Base-by-base conservation (phyloP, 805 yeast genomes). In the Kuraishia hungarica region DNA sequence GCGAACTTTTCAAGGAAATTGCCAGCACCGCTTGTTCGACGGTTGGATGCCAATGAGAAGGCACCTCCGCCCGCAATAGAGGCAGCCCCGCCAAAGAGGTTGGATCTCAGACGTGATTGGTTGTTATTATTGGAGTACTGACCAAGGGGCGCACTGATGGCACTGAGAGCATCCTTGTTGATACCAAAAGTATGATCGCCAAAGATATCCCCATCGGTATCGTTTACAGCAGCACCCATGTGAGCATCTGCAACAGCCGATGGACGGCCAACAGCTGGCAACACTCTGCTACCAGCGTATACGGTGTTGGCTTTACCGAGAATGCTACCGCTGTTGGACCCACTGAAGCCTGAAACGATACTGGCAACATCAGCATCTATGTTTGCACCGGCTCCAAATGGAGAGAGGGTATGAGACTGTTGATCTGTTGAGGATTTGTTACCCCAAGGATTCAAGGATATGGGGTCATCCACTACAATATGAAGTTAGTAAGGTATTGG, bases 1-100 rank as follows among this genome's bases (percentile, higher is more conserved):
- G 85, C 73, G 62, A 84, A 84, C 67, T 83, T 83, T 58, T 81
- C 84, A 58, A 84, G 69, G 62, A 84, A 84, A 52, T 80, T 72
- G 20, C 75, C 71, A 7, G 70, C 60, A 1, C 70, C 70, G 47
- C 64, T 53, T 24, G 58, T 54, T 2, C 66, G 48, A 35, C 60
- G 22, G 43, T 63, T 62, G 39, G 67, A 50, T 29, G 59, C 60
- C 1, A 78, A 78, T 52, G 74, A 79, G 13, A 58, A 50, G 35
- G 52, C 50, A 17, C 52, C 55, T 13, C 70, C 71, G 2, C 83
- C 84, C 54, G 82, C 76, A 43, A 84, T 79, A 1, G 87, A 81
- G 8, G 87, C 86, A 8, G 88, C 75, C 8, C 43, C 43, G 2
- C 83, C 85, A 60, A 83, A 79, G 49, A 72, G 49, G 56, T 72